Evolutionary conservation across 306 rosid species (phyloP).

Genomic region (Trichosanthes truncata): DNA sequence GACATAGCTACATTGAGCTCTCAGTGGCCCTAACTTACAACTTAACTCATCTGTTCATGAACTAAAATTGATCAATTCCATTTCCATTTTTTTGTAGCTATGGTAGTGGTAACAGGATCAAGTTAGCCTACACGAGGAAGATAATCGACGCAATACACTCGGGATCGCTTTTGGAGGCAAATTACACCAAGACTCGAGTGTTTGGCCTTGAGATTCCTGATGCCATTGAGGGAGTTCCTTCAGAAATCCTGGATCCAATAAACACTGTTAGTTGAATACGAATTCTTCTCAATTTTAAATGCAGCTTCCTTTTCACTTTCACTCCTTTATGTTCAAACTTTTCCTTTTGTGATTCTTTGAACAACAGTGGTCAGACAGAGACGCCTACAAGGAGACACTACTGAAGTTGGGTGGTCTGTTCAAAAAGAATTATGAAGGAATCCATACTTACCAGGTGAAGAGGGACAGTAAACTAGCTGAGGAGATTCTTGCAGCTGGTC

Average conservation of each 20-base stretch:
- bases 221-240: conserved; percentile 65
- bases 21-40: neutral
- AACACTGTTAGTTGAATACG: conserved; percentile 50
- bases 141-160: conserved; percentile 86
- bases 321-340: neutral
- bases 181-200: conserved; percentile 45
- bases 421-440: conserved; percentile 58
- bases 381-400: conserved; percentile 35
- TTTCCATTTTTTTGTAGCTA: conserved; percentile 31
- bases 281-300: neutral
- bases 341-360: neutral
- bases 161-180: conserved; percentile 49
- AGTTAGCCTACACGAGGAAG: conserved; percentile 66
- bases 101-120: conserved; percentile 64
- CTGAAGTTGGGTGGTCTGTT: conserved; percentile 60
- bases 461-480: conserved; percentile 41
- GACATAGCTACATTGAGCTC: neutral
- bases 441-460: conserved; percentile 45
- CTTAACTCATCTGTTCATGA: neutral
- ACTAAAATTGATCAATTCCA: neutral
- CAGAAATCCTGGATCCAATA: conserved; percentile 63
- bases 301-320: neutral
- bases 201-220: conserved; percentile 84
- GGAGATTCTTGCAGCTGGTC: conserved; percentile 80
- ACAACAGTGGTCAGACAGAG: conserved; percentile 68